Percentiles rank a stretch among this genome's conserved stretches.
Conservation (phyloP, 2,329 filamentous ascomycete species). For the Verticillium longisporum region DNA sequence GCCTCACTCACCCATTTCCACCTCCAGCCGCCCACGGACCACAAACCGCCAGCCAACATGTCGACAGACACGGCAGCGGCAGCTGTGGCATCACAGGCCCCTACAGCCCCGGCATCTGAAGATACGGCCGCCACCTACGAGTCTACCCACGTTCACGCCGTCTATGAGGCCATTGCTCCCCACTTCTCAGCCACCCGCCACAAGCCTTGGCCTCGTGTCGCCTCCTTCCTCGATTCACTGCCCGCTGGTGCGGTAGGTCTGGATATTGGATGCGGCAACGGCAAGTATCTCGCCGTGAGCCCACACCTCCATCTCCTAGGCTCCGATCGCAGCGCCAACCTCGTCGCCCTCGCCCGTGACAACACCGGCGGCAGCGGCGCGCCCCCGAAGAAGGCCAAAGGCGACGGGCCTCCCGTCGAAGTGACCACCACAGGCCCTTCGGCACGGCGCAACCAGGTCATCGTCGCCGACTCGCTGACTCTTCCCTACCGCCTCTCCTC, state of each 20-base stretch:
- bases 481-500: constrained; percentile 62
- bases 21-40: neutral
- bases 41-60: neutral
- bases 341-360: constrained; percentile 41
- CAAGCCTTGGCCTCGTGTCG: constrained; percentile 89
- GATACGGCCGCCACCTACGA: constrained; percentile 53
- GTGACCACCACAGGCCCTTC: constrained; percentile 5
- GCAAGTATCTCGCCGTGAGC: constrained; percentile 86
- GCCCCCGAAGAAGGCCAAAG: constrained; percentile 11
- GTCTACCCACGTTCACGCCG: constrained; percentile 76
- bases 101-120: neutral
- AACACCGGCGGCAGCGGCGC: constrained; percentile 13
- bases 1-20: neutral
- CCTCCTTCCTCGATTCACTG: constrained; percentile 64
- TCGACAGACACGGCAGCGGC: neutral
- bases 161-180: constrained; percentile 82
- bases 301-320: constrained; percentile 70
- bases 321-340: constrained; percentile 68
- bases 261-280: constrained; percentile 94
- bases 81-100: neutral
- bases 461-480: constrained; percentile 77
- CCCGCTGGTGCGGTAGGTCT: constrained; percentile 70
- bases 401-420: neutral
- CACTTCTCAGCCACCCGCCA: constrained; percentile 77
- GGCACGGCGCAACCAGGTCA: constrained; percentile 36